Evolutionary conservation across 2,329 filamentous ascomycete genomes (phyloP), one percentile per base, ranked within the genome.

Genomic region (Emergomyces africanus): DNA sequence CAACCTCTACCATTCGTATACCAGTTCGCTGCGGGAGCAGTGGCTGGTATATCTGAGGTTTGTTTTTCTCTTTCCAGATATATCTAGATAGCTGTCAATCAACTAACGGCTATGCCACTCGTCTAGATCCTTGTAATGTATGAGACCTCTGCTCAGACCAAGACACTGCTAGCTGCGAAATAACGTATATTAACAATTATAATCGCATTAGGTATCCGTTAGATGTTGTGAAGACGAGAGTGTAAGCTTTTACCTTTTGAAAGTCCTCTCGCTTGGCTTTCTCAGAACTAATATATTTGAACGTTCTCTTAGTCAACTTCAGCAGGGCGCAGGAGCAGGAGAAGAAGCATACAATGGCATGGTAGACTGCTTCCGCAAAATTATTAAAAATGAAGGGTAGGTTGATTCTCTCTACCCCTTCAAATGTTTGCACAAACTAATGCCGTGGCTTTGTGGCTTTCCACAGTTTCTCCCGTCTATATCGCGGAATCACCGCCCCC

Each of bases 291-390:
- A 57, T 46, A n/a, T n/a, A n/a, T 53, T 56, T 57, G 46, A 23
- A 28, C 18, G 46, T 25, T 53, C 23, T 5, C 48, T 62, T 69
- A 96, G 89, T 73, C 91, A 96, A 77, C 81, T 96, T 60, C 91
- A 96, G 78, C 88, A 87, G 58, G 87, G 86, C 69, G 81, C 79
- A 65, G 83, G 80, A 49, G 78, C 80, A 25, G 89, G 90, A 61
- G 86, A 86, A 65, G 94, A 97, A 69, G 79, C 82, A 67, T 97
- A 99, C 82, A 96, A 84, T 78, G 90, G 94, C 81, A 99, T 97
- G 90, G 71, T 96, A 61, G 94, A 99, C 77, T 97, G 92, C 81
- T 95, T 99, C 81, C 82, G 84, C 71, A 99, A 99, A 83, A 99
- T 99, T 70, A 84, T 99, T 74, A 87, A 84, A 76, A 87, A 95